phyloP scores from a whole-genome alignment of 768 basidiomycete species.

The Chlorophyllum brunneum region DNA sequence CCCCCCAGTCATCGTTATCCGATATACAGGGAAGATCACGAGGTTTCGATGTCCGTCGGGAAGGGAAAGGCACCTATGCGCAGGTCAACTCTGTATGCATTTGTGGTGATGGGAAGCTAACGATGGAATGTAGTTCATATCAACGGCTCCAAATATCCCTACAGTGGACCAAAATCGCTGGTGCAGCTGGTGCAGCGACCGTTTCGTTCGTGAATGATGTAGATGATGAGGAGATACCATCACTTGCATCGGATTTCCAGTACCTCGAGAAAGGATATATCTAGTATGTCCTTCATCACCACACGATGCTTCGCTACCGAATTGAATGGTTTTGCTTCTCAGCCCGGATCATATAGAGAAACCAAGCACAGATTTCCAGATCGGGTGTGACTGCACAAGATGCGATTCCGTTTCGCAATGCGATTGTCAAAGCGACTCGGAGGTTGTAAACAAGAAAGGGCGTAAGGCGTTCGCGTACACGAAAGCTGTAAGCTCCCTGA shows the following conservation, averaged over 20 bases:
- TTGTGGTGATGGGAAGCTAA: neutral
- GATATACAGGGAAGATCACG: neutral
- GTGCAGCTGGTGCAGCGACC: constrained; percentile 24
- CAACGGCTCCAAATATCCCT: neutral
- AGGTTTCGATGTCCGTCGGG: neutral
- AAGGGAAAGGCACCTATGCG: constrained; percentile 1
- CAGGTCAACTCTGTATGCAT: neutral
- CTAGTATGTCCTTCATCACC: constrained; percentile 31
- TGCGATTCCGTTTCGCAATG: constrained; percentile 35
- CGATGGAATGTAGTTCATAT: neutral
- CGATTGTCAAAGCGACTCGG: constrained; percentile 45
- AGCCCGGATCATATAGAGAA: constrained; percentile 15
- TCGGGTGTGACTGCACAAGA: constrained; percentile 39
- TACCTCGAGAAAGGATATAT: constrained; percentile 53
- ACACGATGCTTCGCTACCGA: neutral
- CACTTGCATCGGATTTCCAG: constrained; percentile 35
- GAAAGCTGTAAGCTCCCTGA: constrained; percentile 23
- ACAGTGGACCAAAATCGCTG: constrained; percentile 28
- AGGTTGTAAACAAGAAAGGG: constrained; percentile 27
- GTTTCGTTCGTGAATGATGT: constrained; percentile 35
- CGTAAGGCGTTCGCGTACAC: constrained; percentile 40
- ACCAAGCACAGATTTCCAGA: constrained; percentile 28
- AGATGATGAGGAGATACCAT: constrained; percentile 43
- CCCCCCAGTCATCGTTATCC: neutral
- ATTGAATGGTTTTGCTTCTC: neutral